Conservation (phyloP, 805 yeast genomes). For the Teunomyces tritomae region DNA sequence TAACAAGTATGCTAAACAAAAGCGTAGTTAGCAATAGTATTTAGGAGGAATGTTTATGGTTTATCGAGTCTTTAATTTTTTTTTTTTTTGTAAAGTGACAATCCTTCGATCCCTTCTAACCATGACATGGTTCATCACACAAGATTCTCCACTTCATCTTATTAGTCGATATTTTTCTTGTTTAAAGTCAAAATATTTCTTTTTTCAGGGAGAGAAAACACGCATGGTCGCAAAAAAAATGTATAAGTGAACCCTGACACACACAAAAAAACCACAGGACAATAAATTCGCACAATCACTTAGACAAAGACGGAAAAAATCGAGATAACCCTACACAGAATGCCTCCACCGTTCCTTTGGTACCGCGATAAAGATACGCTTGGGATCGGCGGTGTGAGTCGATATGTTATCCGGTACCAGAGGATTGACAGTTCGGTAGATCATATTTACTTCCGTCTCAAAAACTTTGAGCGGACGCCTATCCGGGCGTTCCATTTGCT, state of each 20-base stretch:
- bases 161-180: too few species aligned
- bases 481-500: conserved; percentile 41
- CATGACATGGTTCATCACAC: too few species aligned
- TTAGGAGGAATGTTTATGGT: neutral
- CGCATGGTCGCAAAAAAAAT: too few species aligned
- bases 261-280: neutral
- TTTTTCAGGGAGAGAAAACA: too few species aligned
- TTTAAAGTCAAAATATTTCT: too few species aligned
- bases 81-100: too few species aligned
- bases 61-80: too few species aligned
- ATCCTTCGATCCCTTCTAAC: too few species aligned
- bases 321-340: neutral
- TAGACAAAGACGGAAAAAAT: neutral
- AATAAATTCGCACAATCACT: too few species aligned
- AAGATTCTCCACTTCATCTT: too few species aligned
- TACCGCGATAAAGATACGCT: conserved; percentile 28
- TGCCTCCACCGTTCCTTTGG: conserved; percentile 9
- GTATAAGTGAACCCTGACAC: neutral
- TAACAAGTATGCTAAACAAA: conserved; percentile 19
- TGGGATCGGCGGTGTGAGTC: conserved; percentile 37
- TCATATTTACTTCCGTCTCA: conserved; percentile 33
- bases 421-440: conserved; percentile 5
- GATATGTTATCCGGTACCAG: conserved; percentile 30
- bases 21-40: conserved; percentile 1
- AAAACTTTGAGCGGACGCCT: conserved; percentile 35